phyloP scores from a whole-genome alignment of 257 asterid genomes.

The Penstemon eatonii region DNA sequence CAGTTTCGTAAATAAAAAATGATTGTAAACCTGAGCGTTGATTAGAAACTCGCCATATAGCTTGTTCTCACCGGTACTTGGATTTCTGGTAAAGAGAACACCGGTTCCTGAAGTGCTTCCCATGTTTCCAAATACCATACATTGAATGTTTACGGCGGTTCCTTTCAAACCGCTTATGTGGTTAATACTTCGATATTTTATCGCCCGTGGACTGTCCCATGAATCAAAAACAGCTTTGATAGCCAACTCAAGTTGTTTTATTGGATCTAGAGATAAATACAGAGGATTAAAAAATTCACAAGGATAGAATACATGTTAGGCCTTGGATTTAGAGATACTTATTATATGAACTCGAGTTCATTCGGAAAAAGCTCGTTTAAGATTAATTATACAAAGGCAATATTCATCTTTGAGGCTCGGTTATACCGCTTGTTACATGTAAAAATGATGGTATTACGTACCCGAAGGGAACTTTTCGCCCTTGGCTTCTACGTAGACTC shows the following conservation, averaged over 20 bases:
- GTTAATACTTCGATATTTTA: slow-evolving; percentile 76
- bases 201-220: slow-evolving; percentile 96
- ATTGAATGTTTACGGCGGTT: slow-evolving; percentile 93
- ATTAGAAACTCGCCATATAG: slow-evolving; percentile 92
- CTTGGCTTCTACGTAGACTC: slow-evolving; percentile 66
- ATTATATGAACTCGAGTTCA: no score
- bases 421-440: no score
- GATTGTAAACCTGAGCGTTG: slow-evolving; percentile 75
- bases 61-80: slow-evolving; percentile 92
- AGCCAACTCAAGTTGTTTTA: slow-evolving; percentile 80
- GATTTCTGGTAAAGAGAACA: slow-evolving; percentile 91
- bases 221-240: slow-evolving; percentile 88
- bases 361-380: no score
- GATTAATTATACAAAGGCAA: no score
- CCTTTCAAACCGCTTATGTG: slow-evolving; percentile 88
- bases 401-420: no score
- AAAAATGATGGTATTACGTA: slow-evolving; percentile 11
- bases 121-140: slow-evolving; percentile 99
- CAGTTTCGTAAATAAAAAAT: slow-evolving; percentile 1
- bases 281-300: not conserved
- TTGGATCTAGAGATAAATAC: slow-evolving; percentile 55
- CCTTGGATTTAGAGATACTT: no score
- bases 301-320: not conserved
- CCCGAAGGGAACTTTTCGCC: slow-evolving; percentile 93
- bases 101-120: slow-evolving; percentile 97